phyloP scores from a whole-genome alignment of 2,329 filamentous ascomycete species.

The Chaetoscypha palmicola region DNA sequence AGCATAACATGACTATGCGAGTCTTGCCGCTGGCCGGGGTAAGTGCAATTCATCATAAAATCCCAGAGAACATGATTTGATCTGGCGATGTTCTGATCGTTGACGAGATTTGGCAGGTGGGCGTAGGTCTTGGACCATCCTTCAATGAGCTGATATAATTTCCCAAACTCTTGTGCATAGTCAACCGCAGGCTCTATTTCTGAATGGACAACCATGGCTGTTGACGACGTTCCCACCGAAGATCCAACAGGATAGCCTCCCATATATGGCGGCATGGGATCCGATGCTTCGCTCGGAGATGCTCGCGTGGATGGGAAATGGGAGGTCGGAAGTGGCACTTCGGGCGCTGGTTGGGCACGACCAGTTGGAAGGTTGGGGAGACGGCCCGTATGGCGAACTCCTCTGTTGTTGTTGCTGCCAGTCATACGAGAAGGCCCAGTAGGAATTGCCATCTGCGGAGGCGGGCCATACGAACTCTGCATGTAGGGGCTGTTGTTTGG shows the following conservation, averaged over 20 bases:
- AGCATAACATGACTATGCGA: slow-evolving; percentile 30
- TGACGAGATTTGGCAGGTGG: slow-evolving; percentile 16
- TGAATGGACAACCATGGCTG: slow-evolving; percentile 10
- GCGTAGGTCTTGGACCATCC: slow-evolving; percentile 28
- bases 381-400: too few species aligned
- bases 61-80: slow-evolving; percentile 30
- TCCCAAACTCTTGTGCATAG: slow-evolving; percentile 14
- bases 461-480: neutral
- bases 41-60: slow-evolving; percentile 33
- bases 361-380: neutral
- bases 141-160: slow-evolving; percentile 20
- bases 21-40: slow-evolving; percentile 25
- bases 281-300: neutral
- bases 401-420: too few species aligned
- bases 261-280: too few species aligned
- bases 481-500: too few species aligned
- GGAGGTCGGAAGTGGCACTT: neutral
- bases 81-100: slow-evolving; percentile 19
- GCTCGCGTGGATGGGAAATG: neutral
- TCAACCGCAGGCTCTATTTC: slow-evolving; percentile 2
- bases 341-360: neutral
- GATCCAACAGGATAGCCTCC: too few species aligned
- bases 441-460: neutral
- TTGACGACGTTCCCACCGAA: too few species aligned
- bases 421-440: neutral